phyloP scores from a whole-genome alignment of 805 yeast genomes.

The Pichia gijzeniarum region DNA sequence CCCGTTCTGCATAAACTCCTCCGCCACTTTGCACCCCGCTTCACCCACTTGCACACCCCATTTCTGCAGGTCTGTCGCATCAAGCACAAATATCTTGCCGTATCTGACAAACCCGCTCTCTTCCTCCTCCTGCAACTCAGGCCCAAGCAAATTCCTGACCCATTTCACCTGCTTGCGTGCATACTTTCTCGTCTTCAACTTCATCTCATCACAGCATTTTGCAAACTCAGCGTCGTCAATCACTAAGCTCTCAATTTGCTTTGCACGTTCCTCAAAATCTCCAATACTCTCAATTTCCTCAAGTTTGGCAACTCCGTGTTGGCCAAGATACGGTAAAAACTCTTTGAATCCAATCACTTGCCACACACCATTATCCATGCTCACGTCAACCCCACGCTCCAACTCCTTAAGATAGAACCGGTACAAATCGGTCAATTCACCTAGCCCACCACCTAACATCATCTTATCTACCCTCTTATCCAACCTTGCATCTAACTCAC shows the following conservation, averaged over 20 bases:
- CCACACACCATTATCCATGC: conserved; percentile 73
- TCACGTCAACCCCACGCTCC: conserved; percentile 31
- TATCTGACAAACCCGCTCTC: conserved; percentile 45
- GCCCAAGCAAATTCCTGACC: conserved; percentile 67
- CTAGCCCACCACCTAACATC: conserved; percentile 62
- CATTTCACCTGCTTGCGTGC: conserved; percentile 87
- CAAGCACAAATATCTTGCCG: conserved; percentile 59
- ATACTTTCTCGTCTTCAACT: conserved; percentile 74
- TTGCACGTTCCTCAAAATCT: not conserved
- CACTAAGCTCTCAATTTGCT: conserved; percentile 3
- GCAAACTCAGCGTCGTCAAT: conserved; percentile 24
- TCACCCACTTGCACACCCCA: conserved; percentile 57
- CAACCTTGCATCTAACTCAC: conserved; percentile 51
- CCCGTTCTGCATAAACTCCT: conserved; percentile 20
- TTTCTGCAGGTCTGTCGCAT: conserved; percentile 62
- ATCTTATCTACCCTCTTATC: conserved; percentile 80
- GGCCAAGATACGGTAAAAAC: conserved; percentile 51
- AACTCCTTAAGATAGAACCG: conserved; percentile 33
- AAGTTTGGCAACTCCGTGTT: conserved; percentile 17
- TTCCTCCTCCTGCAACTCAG: conserved; percentile 47
- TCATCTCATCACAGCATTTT: conserved; percentile 67
- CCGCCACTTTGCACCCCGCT: conserved; percentile 48
- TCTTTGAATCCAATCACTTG: conserved; percentile 95
- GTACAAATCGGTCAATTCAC: conserved; percentile 62
- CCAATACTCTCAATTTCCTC: not conserved